Base-by-base conservation (phyloP, 2,329 filamentous ascomycete species). In the Epichloe typhina region DNA sequence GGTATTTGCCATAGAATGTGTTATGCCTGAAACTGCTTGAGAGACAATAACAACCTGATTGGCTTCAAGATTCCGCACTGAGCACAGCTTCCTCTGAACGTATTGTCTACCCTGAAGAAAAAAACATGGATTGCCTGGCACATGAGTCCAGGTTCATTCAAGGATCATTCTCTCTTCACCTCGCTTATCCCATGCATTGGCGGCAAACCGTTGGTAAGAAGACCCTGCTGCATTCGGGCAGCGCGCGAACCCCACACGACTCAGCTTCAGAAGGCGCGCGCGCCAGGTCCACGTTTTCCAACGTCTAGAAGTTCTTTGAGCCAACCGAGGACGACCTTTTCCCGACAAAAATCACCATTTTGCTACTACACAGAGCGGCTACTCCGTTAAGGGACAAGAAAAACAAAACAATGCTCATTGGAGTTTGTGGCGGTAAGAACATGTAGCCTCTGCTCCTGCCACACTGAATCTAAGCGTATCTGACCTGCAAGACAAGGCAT, bases 371-470 rank as follows among this genome's bases (percentile, higher is more conserved):
- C 3, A 11, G 31, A 4, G 31, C 31, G 31, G 9, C 31, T 11
- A n/a, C 21, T 12, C 26, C 6, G 3, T 4, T 3, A 19, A 19
- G 19, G 19, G 3, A 19, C 4, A 13, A 7, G 2, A 2, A 26
- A 43, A 4, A n/a, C 7, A n/a, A 33, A 17, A 68, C 61, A 26
- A 89, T 90, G 85, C 74, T 90, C 40, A 84, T 89, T 55, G 86
- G 85, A 50, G 75, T 90, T 53, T 89, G 85, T 60, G 84, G 84
- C 62, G 82, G 83, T 84, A 73, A 62, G 68, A 39, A 37, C 33
- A 15, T 48, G 31, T 9, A 23, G 15, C 21, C 36, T 41, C 15
- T 33, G 45, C n/a, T 39, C 12, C 42, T 41, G 45, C 37, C 13
- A 23, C 49, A 50, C 44, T 15, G 23, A 51, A 11, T 15, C 37